These are phyloP conservation scores for Talinum fruticosum DNA, from an alignment of 148 eudicot species.

Conservation along the genomic window DNA sequence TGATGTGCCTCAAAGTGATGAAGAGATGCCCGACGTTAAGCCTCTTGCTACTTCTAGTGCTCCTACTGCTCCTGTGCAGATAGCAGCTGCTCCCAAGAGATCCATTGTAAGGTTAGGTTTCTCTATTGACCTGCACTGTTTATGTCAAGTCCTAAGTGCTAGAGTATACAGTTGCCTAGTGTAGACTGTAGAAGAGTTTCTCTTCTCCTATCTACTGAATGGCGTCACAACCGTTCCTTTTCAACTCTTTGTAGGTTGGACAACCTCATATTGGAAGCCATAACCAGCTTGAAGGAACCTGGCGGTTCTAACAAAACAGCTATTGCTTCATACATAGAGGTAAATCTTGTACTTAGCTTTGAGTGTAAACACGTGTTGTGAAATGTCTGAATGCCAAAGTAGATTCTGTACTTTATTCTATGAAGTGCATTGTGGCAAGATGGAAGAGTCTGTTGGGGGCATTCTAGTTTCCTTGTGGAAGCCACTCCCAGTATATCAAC, in stretches of 20 bases:
- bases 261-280: slow-evolving; percentile 89
- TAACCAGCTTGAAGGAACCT: slow-evolving; percentile 84
- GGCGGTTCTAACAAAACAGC: slow-evolving; percentile 91
- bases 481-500: no score
- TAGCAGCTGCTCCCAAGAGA: slow-evolving; percentile 55
- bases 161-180: background rate
- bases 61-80: slow-evolving; percentile 54
- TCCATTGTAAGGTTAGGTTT: slow-evolving; percentile 73
- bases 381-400: background rate
- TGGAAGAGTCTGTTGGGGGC: no score
- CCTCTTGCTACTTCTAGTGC: slow-evolving; percentile 45
- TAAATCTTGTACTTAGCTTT: slow-evolving; percentile 24
- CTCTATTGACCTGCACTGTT: background rate
- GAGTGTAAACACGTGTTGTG: background rate
- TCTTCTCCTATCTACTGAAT: background rate
- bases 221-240: slow-evolving; percentile 11
- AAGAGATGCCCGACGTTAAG: slow-evolving; percentile 55
- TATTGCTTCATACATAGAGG: slow-evolving; percentile 92
- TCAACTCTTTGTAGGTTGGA: slow-evolving; percentile 65
- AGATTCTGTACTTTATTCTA: no score
- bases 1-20: slow-evolving; percentile 58
- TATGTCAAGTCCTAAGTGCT: background rate
- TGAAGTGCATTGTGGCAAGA: no score
- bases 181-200: background rate
- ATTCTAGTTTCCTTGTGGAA: no score